Conservation (phyloP, 495 filamentous ascomycete genomes). For the Niebla homalea region DNA sequence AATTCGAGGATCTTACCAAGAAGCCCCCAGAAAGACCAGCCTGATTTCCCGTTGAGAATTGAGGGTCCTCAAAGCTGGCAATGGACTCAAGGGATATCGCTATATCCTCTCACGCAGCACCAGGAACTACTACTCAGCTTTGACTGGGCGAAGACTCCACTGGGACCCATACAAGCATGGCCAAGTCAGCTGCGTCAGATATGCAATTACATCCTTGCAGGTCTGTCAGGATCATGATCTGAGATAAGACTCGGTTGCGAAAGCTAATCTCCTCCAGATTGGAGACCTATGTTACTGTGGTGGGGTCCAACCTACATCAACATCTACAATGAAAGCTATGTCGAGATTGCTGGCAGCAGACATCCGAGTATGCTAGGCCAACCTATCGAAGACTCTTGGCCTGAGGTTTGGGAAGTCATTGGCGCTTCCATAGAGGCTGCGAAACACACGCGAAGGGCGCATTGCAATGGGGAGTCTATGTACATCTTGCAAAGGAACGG, state of each 20-base stretch:
- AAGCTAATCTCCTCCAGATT: too few relatives aligned
- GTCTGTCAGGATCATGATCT: constrained; percentile 43
- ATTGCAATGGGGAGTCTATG: constrained; percentile 65
- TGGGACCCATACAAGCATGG: constrained; percentile 57
- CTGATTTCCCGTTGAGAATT: constrained; percentile 43
- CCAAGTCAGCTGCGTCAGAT: constrained; percentile 46
- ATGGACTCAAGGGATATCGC: constrained; percentile 42
- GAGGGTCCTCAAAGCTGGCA: too few relatives aligned
- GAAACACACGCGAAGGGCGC: constrained; percentile 43
- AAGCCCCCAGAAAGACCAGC: too few relatives aligned
- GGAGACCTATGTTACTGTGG: constrained; percentile 39
- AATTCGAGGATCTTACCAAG: too few relatives aligned
- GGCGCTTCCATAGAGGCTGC: constrained; percentile 39
- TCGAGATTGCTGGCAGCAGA: constrained; percentile 52
- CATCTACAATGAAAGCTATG: constrained; percentile 68
- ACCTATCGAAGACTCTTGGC: constrained; percentile 47
- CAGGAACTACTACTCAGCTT: constrained; percentile 52
- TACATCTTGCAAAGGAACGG: constrained; percentile 41
- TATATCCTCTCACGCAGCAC: constrained; percentile 43
- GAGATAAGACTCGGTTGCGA: too few relatives aligned
- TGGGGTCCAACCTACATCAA: constrained; percentile 52
- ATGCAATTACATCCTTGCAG: constrained; percentile 57
- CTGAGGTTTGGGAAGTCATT: constrained; percentile 53
- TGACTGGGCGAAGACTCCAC: constrained; percentile 49
- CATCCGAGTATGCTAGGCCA: constrained; percentile 57